Evolutionary conservation across 305 asterid genomes (phyloP).

Genomic region (Fraxinus angustifolia): DNA sequence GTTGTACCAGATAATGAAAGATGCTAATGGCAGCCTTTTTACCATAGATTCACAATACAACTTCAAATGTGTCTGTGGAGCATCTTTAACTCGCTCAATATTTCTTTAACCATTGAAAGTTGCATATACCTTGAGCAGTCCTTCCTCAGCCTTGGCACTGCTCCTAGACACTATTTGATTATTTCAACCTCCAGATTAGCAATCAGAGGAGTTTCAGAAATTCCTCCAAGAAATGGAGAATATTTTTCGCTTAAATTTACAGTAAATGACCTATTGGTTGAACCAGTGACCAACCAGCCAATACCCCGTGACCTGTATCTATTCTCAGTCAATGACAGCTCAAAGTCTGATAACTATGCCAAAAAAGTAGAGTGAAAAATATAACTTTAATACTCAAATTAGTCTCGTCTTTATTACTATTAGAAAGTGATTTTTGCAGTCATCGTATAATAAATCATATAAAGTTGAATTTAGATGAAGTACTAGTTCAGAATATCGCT

Average conservation of each 20-base stretch:
- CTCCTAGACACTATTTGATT: neutral
- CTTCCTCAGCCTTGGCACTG: neutral
- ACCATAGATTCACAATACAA: neutral
- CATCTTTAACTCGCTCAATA: neutral
- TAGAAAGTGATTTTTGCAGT: neutral
- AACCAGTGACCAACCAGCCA: neutral
- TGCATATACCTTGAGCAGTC: neutral
- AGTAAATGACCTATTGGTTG: neutral
- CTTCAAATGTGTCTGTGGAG: neutral
- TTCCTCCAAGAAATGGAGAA: neutral
- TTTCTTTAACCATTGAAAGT: neutral
- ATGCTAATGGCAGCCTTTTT: neutral
- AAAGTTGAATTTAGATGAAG: neutral
- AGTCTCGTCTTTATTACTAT: neutral
- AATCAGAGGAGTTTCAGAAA: neutral
- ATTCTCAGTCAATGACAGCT: neutral
- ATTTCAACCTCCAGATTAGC: neutral
- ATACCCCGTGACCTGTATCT: neutral
- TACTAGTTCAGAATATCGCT: neutral
- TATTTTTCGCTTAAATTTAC: neutral
- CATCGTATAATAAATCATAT: neutral
- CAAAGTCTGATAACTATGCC: neutral
- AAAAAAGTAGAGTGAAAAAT: neutral
- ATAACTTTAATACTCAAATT: neutral
- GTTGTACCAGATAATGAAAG: neutral